Base-by-base conservation (phyloP, 306 rosid genomes). In the Pyrus betulifolia region DNA sequence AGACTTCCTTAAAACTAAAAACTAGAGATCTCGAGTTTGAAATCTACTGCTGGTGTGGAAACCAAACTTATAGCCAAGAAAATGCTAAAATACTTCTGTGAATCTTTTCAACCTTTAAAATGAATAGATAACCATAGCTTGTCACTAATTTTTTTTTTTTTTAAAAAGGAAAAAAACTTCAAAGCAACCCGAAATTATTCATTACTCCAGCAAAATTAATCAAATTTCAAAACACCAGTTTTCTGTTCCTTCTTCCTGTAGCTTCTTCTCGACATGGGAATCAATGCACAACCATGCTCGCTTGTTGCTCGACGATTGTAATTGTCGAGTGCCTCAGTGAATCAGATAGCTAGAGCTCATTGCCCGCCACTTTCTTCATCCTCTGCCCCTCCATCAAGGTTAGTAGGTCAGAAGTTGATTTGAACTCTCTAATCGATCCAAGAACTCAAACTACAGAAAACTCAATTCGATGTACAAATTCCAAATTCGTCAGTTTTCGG, bases 401-500 rank as follows among this genome's bases (percentile, higher is more conserved):
- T 21, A 65, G 27, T 65, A 9, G 49, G 25, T 65, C 14, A 65
- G n/a, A 18, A 65, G 15, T 17, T 65, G 45, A 33, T 35, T 8
- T 10, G 25, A 31, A 33, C 70, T n/a, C 46, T 65, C 49, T 15
- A 65, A 33, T 8, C 40, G 25, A 21, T 33, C 42, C 8, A 19
- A 33, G 1, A 33, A 33, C 27, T 35, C 2, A 31, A 65, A 18
- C 21, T 65, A n/a, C 13, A 13, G 42, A 63, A 33, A 65, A 10
- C 49, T 14, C 49, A 33, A 19, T 65, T 4, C 25, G 22, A 79
- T 79, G 81, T 72, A 69, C 21, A 17, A 57, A 13, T 14, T 73
- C 75, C 42, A 61, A 28, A 54, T 52, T 71, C 87, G 82, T 77
- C 84, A 70, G 75, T 81, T 93, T 72, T 88, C 88, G 7, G 69